A percentile compares a stretch with the other conserved stretches of the same genome.
phyloP scores from a whole-genome alignment of 2,329 filamentous ascomycete genomes.

The Pseudogymnoascus sp. region DNA sequence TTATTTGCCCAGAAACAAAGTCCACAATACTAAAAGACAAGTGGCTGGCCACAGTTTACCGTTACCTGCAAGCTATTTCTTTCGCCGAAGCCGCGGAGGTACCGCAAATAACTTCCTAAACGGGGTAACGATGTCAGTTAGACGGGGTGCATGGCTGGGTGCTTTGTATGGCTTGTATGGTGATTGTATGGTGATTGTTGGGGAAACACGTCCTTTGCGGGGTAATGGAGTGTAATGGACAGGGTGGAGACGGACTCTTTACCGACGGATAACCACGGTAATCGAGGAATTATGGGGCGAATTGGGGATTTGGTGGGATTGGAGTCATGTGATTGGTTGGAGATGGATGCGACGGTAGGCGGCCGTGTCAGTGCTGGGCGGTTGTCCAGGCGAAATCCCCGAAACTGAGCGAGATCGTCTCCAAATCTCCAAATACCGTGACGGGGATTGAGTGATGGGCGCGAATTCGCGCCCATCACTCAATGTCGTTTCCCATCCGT shows the following conservation, averaged over 20 bases:
- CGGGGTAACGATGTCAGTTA: not conserved
- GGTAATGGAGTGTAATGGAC: not conserved
- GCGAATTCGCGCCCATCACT: no score
- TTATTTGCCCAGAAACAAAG: not conserved
- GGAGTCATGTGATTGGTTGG: not conserved
- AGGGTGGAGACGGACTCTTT: not conserved
- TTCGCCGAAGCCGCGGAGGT: not conserved
- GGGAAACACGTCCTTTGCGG: conserved; percentile 1
- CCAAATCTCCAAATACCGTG: conserved; percentile 4
- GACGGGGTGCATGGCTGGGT: not conserved
- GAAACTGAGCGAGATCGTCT: not conserved
- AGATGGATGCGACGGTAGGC: not conserved
- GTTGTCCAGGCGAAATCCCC: not conserved
- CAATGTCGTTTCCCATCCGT: no score
- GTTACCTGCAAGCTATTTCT: not conserved
- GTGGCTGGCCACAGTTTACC: not conserved
- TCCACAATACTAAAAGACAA: not conserved
- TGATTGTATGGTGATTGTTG: not conserved
- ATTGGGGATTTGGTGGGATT: conserved; percentile 2
- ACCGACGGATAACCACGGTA: conserved; percentile 10
- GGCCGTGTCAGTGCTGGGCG: not conserved
- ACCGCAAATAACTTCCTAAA: not conserved
- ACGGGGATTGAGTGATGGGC: not conserved
- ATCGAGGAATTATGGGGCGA: not conserved
- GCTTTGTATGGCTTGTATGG: no score